These are phyloP conservation scores for Sclerotinia borealis DNA, from an alignment of 2,329 filamentous ascomycete genomes.

Conservation along the genomic window DNA sequence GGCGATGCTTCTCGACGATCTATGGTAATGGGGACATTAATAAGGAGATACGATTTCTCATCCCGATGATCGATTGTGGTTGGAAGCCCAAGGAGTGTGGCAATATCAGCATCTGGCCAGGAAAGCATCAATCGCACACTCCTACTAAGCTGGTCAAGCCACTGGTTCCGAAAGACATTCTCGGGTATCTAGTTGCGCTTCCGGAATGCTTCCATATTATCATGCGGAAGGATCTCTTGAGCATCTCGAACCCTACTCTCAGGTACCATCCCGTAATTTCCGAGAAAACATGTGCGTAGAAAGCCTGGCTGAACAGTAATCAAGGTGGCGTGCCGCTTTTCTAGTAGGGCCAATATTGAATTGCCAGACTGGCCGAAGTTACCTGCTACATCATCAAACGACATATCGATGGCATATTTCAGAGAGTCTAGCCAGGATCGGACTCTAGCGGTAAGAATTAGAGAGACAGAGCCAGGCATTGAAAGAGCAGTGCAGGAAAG, in stretches of 20 bases:
- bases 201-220: conserved; percentile 42
- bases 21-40: conserved; percentile 47
- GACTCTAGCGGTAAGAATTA: conserved; percentile 44
- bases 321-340: conserved; percentile 50
- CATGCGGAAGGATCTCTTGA: conserved; percentile 54
- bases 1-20: conserved; percentile 44
- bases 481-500: conserved; percentile 55
- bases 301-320: conserved; percentile 53
- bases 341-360: conserved; percentile 46
- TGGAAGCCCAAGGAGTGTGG: conserved; percentile 31
- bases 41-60: conserved; percentile 44
- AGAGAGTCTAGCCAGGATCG: conserved; percentile 46
- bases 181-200: conserved; percentile 37
- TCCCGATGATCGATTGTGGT: conserved; percentile 46
- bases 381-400: conserved; percentile 53
- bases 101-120: conserved; percentile 36
- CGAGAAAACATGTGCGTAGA: conserved; percentile 48
- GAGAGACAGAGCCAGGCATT: conserved; percentile 51
- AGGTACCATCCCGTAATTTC: conserved; percentile 51
- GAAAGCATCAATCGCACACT: conserved; percentile 51
- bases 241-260: conserved; percentile 53
- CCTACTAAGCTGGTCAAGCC: conserved; percentile 50
- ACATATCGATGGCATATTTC: conserved; percentile 53
- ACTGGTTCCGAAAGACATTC: conserved; percentile 48
- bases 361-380: conserved; percentile 55